Percentiles rank a stretch among this genome's conserved stretches.
Conservation (phyloP, 2,329 filamentous ascomycete species). For the Colletotrichum filicis region DNA sequence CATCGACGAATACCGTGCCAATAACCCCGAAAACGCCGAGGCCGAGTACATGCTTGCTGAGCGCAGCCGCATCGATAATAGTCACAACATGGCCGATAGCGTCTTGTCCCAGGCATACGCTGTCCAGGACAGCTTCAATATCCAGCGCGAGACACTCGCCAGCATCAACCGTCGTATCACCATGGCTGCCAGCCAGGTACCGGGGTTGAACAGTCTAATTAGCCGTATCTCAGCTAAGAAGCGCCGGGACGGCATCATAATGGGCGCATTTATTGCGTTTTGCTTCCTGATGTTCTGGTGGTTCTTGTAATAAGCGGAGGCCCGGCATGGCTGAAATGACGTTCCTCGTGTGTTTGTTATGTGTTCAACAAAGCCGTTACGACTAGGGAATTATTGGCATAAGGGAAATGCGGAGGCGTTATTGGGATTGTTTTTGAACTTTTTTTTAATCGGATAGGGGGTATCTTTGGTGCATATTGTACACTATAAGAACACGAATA, state of each 20-base stretch:
- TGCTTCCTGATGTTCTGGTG: slow-evolving; percentile 90
- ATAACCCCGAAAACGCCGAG: slow-evolving; percentile 84
- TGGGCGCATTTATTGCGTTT: slow-evolving; percentile 90
- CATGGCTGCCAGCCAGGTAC: slow-evolving; percentile 88
- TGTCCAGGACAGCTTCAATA: slow-evolving; percentile 88
- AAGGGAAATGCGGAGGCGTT: slow-evolving; percentile 35
- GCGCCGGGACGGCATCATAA: slow-evolving; percentile 92
- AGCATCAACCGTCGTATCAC: slow-evolving; percentile 94
- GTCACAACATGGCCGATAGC: slow-evolving; percentile 87
- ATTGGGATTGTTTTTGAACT: not conserved
- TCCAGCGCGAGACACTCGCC: slow-evolving; percentile 88
- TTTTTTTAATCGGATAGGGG: slow-evolving; percentile 20
- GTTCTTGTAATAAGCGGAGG: slow-evolving; percentile 64
- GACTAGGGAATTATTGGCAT: slow-evolving; percentile 34
- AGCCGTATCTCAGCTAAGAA: slow-evolving; percentile 94
- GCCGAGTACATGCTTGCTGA: slow-evolving; percentile 98
- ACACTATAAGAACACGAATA: slow-evolving; percentile 35
- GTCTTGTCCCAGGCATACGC: slow-evolving; percentile 97
- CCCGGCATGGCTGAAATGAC: slow-evolving; percentile 4
- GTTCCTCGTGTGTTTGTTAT: slow-evolving; percentile 16
- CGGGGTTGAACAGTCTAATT: slow-evolving; percentile 92
- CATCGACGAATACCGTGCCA: slow-evolving; percentile 87
- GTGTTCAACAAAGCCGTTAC: slow-evolving; percentile 26
- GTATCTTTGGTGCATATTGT: slow-evolving; percentile 36
- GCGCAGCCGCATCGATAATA: slow-evolving; percentile 85